Evolutionary conservation across 176 grass and related monocot genomes (phyloP), one percentile per base, ranked within the genome.

Genomic region (Oryza longistaminata): DNA sequence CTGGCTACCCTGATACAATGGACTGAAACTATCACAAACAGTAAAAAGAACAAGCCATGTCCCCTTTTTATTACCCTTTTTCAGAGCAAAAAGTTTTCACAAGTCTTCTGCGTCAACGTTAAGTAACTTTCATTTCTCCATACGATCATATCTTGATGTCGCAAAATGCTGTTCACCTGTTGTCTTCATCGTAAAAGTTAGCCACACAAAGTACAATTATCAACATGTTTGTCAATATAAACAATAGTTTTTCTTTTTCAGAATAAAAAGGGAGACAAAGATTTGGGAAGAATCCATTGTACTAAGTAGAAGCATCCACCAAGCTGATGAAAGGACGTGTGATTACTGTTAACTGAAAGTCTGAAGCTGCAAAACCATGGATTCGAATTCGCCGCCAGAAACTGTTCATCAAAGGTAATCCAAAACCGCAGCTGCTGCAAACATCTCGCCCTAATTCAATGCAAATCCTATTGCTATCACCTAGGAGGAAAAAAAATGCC

Each of bases 401-500:
- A 58, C 53, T 58, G 53, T n/a, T 58, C 53, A 58, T 58, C 53
- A 9, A 58, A 15, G 52, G 17, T n/a, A 58, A 58, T 2, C 53
- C 2, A 3, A 8, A 78, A 78, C 55, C 62, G 40, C 34, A 44
- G 35, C 12, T 43, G 35, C n/a, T 43, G 75, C n/a, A 40, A 21
- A 58, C 75, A 78, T 64, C 55, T 43, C 3, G 11, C 35, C 24
- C 53, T 9, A 35, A 39, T 60, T 6, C 14, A 66, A 66, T 66
- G 33, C 75, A 10, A 58, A 25, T n/a, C 12, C 75, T 0, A 24
- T 76, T 76, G 71, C 48, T 69, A 11, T 87, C 78, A 66, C 50
- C 26, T 0, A 22, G 68, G 48, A 73, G 50, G 77, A 88, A 88
- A 88, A 35, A 21, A 35, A 21, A 1, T 26, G 75, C 27, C 75